These are phyloP conservation scores for Mortierella sp. DNA, from an alignment of 371 early-diverging fungal species.

Conservation along the genomic window DNA sequence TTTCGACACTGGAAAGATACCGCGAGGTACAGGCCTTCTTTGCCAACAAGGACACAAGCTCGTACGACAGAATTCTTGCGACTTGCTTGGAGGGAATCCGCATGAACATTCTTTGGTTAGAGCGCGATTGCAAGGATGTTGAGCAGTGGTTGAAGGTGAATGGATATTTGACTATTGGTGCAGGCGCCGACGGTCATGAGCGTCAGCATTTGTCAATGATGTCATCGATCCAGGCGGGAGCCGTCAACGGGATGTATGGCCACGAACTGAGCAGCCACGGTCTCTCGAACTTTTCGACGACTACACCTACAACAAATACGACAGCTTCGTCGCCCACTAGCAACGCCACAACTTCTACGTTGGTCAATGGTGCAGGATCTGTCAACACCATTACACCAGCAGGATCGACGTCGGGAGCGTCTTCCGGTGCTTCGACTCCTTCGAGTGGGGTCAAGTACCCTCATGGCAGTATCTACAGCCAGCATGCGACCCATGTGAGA, in stretches of 20 bases:
- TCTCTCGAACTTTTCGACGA: not conserved
- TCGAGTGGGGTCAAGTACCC: constrained; percentile 12
- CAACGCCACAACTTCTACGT: not conserved
- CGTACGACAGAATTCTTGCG: constrained; percentile 79
- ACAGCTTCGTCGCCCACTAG: not conserved
- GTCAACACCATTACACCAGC: not conserved
- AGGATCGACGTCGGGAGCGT: constrained; percentile 20
- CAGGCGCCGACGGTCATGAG: constrained; percentile 22
- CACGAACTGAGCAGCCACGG: constrained; percentile 5
- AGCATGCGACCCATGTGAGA: constrained; percentile 17
- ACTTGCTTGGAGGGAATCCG: constrained; percentile 92
- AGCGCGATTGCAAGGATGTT: constrained; percentile 81
- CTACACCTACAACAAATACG: not conserved
- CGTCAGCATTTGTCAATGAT: constrained; percentile 14
- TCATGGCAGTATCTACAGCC: constrained; percentile 17
- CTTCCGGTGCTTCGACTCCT: constrained; percentile 34
- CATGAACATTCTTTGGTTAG: constrained; percentile 84
- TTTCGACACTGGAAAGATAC: constrained; percentile 75
- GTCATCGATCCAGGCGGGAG: constrained; percentile 21
- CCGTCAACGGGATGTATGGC: constrained; percentile 4
- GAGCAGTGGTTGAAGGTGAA: constrained; percentile 73
- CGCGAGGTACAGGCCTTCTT: constrained; percentile 83
- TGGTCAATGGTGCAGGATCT: constrained; percentile 9
- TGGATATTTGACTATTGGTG: constrained; percentile 37
- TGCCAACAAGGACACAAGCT: constrained; percentile 80